These are phyloP conservation scores for Fusarium austroafricanum DNA, from an alignment of 2,329 filamentous ascomycete genomes.

Conservation along the genomic window DNA sequence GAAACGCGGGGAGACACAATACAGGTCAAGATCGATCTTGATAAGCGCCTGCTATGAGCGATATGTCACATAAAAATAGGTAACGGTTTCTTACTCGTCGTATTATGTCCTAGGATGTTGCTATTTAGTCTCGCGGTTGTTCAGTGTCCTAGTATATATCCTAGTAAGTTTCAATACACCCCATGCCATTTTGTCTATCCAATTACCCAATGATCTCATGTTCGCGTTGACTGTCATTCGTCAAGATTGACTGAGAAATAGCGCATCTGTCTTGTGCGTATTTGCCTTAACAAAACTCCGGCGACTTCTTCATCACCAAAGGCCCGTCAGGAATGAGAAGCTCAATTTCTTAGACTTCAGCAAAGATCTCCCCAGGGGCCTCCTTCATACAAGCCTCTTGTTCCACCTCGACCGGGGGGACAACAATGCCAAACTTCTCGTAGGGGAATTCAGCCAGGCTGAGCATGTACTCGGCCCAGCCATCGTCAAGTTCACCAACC, in stretches of 20 bases:
- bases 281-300: not conserved
- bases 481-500: slow-evolving; percentile 68
- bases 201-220: not conserved
- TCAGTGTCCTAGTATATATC: not conserved
- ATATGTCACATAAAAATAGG: not conserved
- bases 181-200: slow-evolving; percentile 15
- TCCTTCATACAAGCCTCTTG: slow-evolving; percentile 57
- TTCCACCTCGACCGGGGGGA: slow-evolving; percentile 58
- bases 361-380: slow-evolving; percentile 18
- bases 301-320: slow-evolving; percentile 3
- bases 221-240: not conserved
- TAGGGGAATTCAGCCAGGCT: slow-evolving; percentile 68
- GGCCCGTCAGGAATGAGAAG: not conserved
- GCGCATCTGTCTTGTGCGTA: slow-evolving; percentile 1
- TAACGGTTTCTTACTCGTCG: not conserved
- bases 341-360: slow-evolving; percentile 30
- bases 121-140: not conserved
- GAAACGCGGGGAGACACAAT: slow-evolving; percentile 10
- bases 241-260: slow-evolving; percentile 7
- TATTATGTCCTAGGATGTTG: slow-evolving; percentile 11
- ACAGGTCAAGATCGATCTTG: not conserved
- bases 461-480: slow-evolving; percentile 68
- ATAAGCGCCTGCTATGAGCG: slow-evolving; percentile 1
- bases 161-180: not conserved
- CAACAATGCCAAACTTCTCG: slow-evolving; percentile 67